Evolutionary conservation across 2,329 filamentous ascomycete species (phyloP), one percentile per base, ranked within the genome.

Genomic region (Akanthomyces uredinophilus): DNA sequence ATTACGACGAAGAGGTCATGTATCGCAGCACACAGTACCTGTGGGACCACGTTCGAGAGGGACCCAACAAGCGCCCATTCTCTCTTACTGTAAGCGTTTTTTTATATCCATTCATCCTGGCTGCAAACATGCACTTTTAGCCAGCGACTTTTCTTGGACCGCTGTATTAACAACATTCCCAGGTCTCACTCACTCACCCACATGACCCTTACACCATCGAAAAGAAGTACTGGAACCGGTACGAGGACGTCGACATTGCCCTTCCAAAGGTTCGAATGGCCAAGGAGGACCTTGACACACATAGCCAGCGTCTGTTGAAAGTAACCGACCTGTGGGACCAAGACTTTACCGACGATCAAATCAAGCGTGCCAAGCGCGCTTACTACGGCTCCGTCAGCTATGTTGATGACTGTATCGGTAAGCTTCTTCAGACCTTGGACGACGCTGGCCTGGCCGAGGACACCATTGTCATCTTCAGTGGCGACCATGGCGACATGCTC

Each of bases 1-100:
- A 97, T 74, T 97, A 94, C 69, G 93, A 97, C 70, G 93, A 96
- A 77, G 93, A 97, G 77, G 92, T 96, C 73, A 94, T 97, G 87
- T 94, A 90, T 79, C 91, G 88, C 75, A 90, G 91, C 56, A 90
- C 87, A 47, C 92, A 96, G 75, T 97, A 93, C 73, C 80, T 97
- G 55, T 96, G 94, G 76, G 90, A 96, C 74, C 88, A 96, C 71
- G 91, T 95, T 43, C 88, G 93, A n/a, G 84, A 91, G 72, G 89
- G 90, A 11, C 85, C 85, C 0, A 80, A 83, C 60, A 83, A 86
- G 67, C 85, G 89, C 50, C 93, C 93, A 1, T 97, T 97, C 74
- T 90, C 87, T 69, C 77, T 97, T 79, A 97, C 93, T 39, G 84
- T 83, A 69, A 67, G 68, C 65, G 4, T 41, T 46, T n/a, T n/a